A percentile compares a stretch with the other conserved stretches of the same genome.
Evolutionary conservation across 2,329 filamentous ascomycete species (phyloP).

Genomic region (Biscogniauxia sp.): DNA sequence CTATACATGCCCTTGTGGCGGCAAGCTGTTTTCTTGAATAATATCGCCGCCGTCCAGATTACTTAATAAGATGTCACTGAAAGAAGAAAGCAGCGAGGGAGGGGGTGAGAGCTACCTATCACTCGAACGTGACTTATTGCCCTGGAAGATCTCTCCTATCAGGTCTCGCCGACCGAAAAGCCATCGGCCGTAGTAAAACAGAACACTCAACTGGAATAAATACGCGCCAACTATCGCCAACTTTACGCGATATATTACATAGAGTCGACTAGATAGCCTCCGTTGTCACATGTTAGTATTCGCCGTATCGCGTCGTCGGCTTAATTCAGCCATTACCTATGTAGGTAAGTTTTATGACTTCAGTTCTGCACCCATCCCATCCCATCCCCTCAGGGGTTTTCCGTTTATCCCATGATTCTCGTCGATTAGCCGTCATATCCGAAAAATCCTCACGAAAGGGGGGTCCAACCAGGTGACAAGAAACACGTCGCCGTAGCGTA

Average conservation of each 20-base stretch:
- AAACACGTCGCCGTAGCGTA: too few relatives aligned
- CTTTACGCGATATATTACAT: background rate
- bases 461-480: too few relatives aligned
- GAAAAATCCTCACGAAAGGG: background rate
- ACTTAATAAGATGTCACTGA: background rate
- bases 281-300: background rate
- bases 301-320: background rate
- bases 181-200: background rate
- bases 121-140: background rate
- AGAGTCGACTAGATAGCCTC: background rate
- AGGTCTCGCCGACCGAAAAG: background rate
- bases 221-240: background rate
- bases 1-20: background rate
- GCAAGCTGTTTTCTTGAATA: background rate
- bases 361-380: background rate
- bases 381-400: background rate
- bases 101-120: background rate
- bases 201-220: background rate
- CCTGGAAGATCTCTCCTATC: background rate
- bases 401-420: background rate
- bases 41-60: background rate
- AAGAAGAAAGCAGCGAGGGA: background rate
- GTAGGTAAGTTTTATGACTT: background rate
- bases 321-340: background rate
- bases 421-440: background rate